A percentile compares a stretch with the other conserved stretches of the same genome.
These are phyloP conservation scores for Suillus subaureus DNA, from an alignment of 768 basidiomycete genomes.

Conservation along the genomic window DNA sequence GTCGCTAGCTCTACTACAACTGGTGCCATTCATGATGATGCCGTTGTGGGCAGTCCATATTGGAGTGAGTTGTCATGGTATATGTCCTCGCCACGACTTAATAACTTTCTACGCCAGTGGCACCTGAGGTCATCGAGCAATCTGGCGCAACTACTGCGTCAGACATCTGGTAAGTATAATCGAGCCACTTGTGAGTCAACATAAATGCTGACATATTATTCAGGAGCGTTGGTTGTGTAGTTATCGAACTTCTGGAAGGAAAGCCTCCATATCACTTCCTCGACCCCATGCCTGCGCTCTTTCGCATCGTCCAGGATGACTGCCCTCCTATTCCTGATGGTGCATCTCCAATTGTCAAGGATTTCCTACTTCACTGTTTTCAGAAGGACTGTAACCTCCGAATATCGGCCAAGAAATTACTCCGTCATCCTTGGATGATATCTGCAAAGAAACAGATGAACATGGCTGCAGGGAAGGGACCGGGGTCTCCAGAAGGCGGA, in stretches of 20 bases:
- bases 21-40: constrained; percentile 78
- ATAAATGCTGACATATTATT: constrained; percentile 10
- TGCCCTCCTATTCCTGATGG: constrained; percentile 96
- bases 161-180: constrained; percentile 80
- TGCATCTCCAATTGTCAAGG: constrained; percentile 91
- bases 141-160: constrained; percentile 95
- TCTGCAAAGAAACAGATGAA: constrained; percentile 77
- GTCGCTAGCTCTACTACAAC: constrained; percentile 83
- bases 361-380: constrained; percentile 97
- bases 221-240: constrained; percentile 93
- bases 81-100: constrained; percentile 11
- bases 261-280: constrained; percentile 96
- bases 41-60: constrained; percentile 97
- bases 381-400: constrained; percentile 97
- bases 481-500: constrained; percentile 19
- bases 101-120: constrained; percentile 58
- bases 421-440: constrained; percentile 96
- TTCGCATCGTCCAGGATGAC: constrained; percentile 98
- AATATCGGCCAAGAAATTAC: constrained; percentile 89
- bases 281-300: constrained; percentile 97
- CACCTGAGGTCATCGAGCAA: constrained; percentile 98
- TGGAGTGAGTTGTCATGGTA: constrained; percentile 72
- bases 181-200: background rate
- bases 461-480: constrained; percentile 30
- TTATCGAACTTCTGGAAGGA: constrained; percentile 87